Evolutionary conservation across 192 early-diverging fungal genomes (phyloP).

Genomic region (Linnemannia elongata): DNA sequence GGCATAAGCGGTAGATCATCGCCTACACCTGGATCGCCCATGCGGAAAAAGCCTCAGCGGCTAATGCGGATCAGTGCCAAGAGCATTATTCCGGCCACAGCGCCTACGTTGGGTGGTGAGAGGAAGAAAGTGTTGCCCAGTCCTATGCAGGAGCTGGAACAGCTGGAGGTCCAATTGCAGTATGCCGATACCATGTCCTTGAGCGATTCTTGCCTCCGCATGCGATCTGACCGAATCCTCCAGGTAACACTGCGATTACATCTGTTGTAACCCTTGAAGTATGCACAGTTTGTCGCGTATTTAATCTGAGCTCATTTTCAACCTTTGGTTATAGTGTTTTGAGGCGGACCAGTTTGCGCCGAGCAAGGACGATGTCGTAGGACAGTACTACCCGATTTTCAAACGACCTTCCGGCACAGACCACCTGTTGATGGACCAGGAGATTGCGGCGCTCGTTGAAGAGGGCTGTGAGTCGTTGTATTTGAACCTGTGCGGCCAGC

Average conservation of each 20-base stretch:
- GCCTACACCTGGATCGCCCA: slow-evolving; percentile 9
- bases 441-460: slow-evolving; percentile 29
- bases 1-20: neutral
- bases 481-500: neutral
- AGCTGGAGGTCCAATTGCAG: slow-evolving; percentile 28
- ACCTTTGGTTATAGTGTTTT: slow-evolving; percentile 19
- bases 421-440: slow-evolving; percentile 47
- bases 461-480: slow-evolving; percentile 34
- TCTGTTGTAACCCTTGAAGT: neutral
- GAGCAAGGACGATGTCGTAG: slow-evolving; percentile 42
- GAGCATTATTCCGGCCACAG: slow-evolving; percentile 35
- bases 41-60: slow-evolving; percentile 32
- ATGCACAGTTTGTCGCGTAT: neutral
- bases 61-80: slow-evolving; percentile 44
- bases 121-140: neutral
- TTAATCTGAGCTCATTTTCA: neutral
- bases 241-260: slow-evolving; percentile 16
- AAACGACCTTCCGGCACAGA: slow-evolving; percentile 41
- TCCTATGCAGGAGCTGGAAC: slow-evolving; percentile 27
- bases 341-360: slow-evolving; percentile 39
- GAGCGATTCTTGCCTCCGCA: slow-evolving; percentile 37
- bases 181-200: slow-evolving; percentile 51
- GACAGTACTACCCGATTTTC: slow-evolving; percentile 28
- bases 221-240: slow-evolving; percentile 22
- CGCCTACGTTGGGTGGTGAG: slow-evolving; percentile 10